These are phyloP conservation scores for Colletotrichum sp. DNA, from an alignment of 2,329 filamentous ascomycete genomes.

Conservation along the genomic window DNA sequence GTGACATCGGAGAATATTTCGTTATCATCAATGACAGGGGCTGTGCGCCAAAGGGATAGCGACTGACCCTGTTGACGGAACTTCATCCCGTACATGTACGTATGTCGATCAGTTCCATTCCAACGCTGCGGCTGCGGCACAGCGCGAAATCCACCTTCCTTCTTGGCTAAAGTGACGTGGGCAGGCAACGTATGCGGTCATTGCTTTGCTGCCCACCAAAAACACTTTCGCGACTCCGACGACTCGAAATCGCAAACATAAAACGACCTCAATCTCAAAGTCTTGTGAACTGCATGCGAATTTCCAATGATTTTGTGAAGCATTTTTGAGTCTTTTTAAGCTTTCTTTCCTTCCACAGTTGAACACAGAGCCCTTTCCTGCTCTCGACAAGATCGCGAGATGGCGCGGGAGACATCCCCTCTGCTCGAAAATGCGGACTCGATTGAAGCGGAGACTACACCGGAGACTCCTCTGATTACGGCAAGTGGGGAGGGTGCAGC, in stretches of 20 bases:
- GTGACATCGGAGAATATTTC: neutral
- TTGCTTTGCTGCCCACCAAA: neutral
- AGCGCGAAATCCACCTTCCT: neutral
- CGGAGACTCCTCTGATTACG: neutral
- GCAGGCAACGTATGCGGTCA: neutral
- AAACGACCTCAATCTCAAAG: neutral
- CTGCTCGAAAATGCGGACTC: neutral
- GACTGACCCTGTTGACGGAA: neutral
- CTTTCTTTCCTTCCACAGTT: neutral
- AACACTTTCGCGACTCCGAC: neutral
- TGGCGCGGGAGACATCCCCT: neutral
- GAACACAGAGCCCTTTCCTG: neutral
- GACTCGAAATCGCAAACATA: neutral
- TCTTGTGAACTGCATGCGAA: neutral
- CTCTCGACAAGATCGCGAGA: neutral
- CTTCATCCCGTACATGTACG: neutral
- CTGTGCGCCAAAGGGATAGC: neutral
- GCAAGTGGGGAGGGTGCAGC: neutral
- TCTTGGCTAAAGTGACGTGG: neutral
- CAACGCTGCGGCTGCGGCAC: neutral
- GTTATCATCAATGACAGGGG: neutral
- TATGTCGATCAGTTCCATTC: neutral
- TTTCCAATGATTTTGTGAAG: neutral
- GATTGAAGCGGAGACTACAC: neutral
- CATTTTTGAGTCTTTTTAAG: neutral